These are phyloP conservation scores for Pseudopyrenochaeta lycopersici DNA, from an alignment of 2,329 filamentous ascomycete species.

Conservation along the genomic window DNA sequence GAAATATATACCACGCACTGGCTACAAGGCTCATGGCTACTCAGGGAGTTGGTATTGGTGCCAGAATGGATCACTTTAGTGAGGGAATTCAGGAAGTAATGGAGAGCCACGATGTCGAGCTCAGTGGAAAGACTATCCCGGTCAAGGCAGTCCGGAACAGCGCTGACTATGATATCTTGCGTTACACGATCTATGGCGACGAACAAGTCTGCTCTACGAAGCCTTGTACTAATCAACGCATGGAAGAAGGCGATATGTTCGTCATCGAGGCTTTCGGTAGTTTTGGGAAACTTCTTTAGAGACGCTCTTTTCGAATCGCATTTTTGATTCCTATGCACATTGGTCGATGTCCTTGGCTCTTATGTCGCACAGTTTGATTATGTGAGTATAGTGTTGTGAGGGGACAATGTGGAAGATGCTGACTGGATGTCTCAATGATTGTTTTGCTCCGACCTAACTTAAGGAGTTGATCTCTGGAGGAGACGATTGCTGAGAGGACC, in stretches of 20 bases:
- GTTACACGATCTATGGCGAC: conserved; percentile 87
- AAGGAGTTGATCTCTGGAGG: conserved; percentile 89
- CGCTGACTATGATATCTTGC: conserved; percentile 90
- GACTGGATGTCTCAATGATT: conserved; percentile 29
- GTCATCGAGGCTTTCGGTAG: conserved; percentile 96
- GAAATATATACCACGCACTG: not conserved
- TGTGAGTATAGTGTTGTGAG: conserved; percentile 64
- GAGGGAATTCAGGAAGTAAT: conserved; percentile 87
- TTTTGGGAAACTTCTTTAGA: conserved; percentile 81
- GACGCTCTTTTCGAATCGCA: conserved; percentile 80
- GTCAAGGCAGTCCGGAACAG: conserved; percentile 86
- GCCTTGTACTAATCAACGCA: conserved; percentile 83
- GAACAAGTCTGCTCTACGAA: conserved; percentile 96
- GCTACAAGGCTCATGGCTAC: not conserved
- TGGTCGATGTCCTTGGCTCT: conserved; percentile 89
- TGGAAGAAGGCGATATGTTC: conserved; percentile 96
- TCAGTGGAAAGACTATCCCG: conserved; percentile 77
- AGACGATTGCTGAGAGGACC: conserved; percentile 74
- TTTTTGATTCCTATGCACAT: conserved; percentile 87
- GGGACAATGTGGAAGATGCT: conserved; percentile 3
- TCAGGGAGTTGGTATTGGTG: conserved; percentile 87
- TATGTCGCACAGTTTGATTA: conserved; percentile 96
- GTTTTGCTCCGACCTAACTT: conserved; percentile 50
- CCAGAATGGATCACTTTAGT: conserved; percentile 84
- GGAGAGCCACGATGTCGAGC: conserved; percentile 88